Base-by-base conservation (phyloP, 768 basidiomycete genomes). In the Multifurca ochricompacta region DNA sequence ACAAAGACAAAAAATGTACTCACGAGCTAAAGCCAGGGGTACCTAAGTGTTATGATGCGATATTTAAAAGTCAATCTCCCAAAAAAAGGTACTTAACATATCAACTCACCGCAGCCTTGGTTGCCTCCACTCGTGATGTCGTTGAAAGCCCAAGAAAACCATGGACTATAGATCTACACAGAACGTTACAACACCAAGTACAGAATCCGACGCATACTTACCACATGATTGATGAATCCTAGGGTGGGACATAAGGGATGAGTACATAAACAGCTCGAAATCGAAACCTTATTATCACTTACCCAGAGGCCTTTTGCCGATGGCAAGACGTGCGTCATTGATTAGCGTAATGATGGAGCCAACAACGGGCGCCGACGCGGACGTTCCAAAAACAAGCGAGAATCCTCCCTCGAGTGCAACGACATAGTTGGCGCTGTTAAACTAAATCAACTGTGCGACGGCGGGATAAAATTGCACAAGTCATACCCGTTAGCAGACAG, bases 291-390 rank as follows among this genome's bases (percentile, higher is more conserved):
- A 41, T 10, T 10, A 9, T 1, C 14, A 36, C 53, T 4, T 18
- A 54, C 53, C 53, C 11, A 54, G 3, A 35, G 53, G 25, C 11
- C 7, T 8, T 21, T 71, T 71, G 11, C 67, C 65, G 4, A 51
- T 27, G 1, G 65, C 61, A 36, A 71, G 57, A 21, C 71, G 68
- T 1, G 69, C 71, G 49, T 72, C 70, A 63, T 73, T 73, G 51
- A 73, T 64, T 13, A 66, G 59, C 3, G 71, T 65, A 16, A 72
- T 51, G n/a, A 73, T 61, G 7, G 69, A 58, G 1, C 65, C 70
- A 4, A 65, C 56, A 32, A 69, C 68, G 3, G 69, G 71, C 23
- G 67, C 53, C 21, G 70, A 68, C 19, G 68, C 68, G 3, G 69
- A 70, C 2, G 71, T 72, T n/a, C 71, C 71, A 53, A 59, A 69